These are phyloP conservation scores for Fraxinus ornus DNA, from an alignment of 305 asterid genomes.

Conservation along the genomic window DNA sequence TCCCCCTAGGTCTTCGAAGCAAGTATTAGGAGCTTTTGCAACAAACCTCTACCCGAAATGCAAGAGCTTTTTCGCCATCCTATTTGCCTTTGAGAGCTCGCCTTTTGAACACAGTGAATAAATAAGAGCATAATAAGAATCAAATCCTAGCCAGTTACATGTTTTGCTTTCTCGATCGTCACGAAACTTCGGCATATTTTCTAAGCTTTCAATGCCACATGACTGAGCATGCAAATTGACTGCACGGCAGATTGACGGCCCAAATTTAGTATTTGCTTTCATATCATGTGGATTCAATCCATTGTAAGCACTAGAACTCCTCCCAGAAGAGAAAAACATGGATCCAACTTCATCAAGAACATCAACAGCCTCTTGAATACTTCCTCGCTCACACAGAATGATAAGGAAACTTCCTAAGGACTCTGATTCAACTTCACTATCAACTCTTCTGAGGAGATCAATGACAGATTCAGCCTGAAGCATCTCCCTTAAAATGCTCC, in stretches of 20 bases:
- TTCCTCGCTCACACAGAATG: conserved; percentile 74
- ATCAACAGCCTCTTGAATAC: conserved; percentile 63
- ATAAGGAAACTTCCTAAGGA: conserved; percentile 57
- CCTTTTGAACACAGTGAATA: conserved; percentile 67
- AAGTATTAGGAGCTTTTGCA: conserved; percentile 6
- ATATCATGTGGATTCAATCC: conserved; percentile 22
- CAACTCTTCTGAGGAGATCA: conserved; percentile 49
- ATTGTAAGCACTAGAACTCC: conserved; percentile 24
- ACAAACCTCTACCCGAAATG: conserved; percentile 32
- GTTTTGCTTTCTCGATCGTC: conserved; percentile 32
- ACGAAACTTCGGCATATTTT: conserved; percentile 19
- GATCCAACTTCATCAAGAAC: conserved; percentile 71
- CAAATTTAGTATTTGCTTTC: conserved; percentile 23
- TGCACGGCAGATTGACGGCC: conserved; percentile 17
- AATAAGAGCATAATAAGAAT: conserved; percentile 50
- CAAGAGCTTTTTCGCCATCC: conserved; percentile 47
- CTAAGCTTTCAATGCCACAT: conserved; percentile 22
- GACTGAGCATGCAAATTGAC: conserved; percentile 24
- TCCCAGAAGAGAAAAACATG: conserved; percentile 40
- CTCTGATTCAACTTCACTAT: conserved; percentile 51
- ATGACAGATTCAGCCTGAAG: conserved; percentile 51
- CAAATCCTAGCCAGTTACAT: conserved; percentile 46
- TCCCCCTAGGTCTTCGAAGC: background rate
- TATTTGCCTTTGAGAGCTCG: conserved; percentile 59
- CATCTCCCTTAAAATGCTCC: conserved; percentile 75